These are phyloP conservation scores for Pseudogymnoascus sp. DNA, from an alignment of 2,329 filamentous ascomycete species.

Conservation along the genomic window DNA sequence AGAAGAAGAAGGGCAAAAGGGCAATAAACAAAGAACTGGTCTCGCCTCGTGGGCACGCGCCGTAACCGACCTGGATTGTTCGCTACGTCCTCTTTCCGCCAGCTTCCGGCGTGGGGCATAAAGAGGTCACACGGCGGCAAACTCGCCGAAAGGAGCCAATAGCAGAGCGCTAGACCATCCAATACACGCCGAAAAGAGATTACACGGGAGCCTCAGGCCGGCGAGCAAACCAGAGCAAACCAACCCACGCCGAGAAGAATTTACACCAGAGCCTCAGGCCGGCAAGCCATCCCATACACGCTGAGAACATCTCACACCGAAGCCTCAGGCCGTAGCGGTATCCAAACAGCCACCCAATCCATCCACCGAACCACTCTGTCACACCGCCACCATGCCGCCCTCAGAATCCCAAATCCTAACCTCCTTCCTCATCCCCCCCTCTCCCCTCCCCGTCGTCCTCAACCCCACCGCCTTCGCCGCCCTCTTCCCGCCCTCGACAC, in stretches of 20 bases:
- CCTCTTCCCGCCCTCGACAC: constrained; percentile 57
- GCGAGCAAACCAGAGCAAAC: neutral
- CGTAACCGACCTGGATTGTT: neutral
- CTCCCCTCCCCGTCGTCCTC: constrained; percentile 64
- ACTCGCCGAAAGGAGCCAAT: too few relatives aligned
- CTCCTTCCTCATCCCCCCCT: constrained; percentile 71
- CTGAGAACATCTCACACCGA: too few relatives aligned
- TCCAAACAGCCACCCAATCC: neutral
- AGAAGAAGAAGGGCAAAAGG: neutral
- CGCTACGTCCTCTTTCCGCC: neutral
- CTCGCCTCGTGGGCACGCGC: neutral
- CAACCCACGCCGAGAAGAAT: neutral
- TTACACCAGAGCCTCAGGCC: neutral
- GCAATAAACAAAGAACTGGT: neutral
- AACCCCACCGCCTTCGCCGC: constrained; percentile 67
- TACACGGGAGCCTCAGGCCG: neutral
- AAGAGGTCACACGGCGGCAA: neutral
- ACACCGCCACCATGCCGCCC: constrained; percentile 51
- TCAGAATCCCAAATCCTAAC: constrained; percentile 67
- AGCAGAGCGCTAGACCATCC: too few relatives aligned
- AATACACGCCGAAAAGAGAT: neutral
- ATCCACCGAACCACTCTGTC: neutral
- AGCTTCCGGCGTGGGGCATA: neutral
- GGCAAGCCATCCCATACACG: neutral
- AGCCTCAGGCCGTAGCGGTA: neutral